Conservation (phyloP, 768 basidiomycete genomes). For the Pleurotus eryngii region DNA sequence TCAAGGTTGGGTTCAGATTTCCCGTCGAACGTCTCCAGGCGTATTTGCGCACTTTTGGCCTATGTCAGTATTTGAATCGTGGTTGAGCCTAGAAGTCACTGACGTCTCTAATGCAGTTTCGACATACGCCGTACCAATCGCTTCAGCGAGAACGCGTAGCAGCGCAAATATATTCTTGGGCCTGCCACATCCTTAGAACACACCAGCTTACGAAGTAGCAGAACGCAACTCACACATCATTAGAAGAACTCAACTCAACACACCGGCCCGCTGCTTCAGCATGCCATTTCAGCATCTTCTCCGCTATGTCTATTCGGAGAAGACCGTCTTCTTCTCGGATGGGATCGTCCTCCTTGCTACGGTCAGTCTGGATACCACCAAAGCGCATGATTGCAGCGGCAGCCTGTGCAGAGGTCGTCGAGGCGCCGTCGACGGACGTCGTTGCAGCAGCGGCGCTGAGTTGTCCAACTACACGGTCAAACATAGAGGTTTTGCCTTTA, state of each 20-base stretch:
- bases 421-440: constrained; percentile 52
- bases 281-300: constrained; percentile 95
- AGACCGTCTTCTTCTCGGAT: constrained; percentile 79
- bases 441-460: constrained; percentile 74
- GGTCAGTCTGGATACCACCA: constrained; percentile 67
- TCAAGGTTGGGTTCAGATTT: constrained; percentile 81
- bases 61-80: constrained; percentile 5
- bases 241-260: constrained; percentile 78
- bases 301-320: constrained; percentile 71
- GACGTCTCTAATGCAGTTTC: constrained; percentile 92
- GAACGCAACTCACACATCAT: constrained; percentile 70
- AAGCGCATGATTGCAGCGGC: constrained; percentile 89
- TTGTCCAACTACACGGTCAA: constrained; percentile 91
- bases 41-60: constrained; percentile 56
- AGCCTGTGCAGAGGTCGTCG: constrained; percentile 76
- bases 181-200: constrained; percentile 40
- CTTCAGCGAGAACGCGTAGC: constrained; percentile 81
- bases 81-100: neutral
- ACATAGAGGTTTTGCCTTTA: constrained; percentile 72
- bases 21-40: constrained; percentile 68
- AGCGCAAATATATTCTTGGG: constrained; percentile 87
- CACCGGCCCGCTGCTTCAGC: constrained; percentile 95
- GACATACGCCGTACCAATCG: constrained; percentile 78
- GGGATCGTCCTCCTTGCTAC: constrained; percentile 66
- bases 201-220: neutral